Conservation (phyloP, 192 early-diverging fungal genomes). For the Backusella circina region DNA sequence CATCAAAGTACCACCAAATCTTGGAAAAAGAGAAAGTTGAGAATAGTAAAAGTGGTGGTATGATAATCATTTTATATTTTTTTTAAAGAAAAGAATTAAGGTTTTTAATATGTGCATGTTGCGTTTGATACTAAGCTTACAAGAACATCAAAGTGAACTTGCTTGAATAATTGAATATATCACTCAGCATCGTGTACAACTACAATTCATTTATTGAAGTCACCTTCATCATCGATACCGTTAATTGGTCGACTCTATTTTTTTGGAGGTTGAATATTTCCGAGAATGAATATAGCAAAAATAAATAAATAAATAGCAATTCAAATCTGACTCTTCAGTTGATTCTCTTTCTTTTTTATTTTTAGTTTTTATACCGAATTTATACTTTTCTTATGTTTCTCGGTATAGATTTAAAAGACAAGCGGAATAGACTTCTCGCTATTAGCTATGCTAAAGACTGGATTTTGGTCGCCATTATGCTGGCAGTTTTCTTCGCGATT, state of each 20-base stretch:
- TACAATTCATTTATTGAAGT: background rate
- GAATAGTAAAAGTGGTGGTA: background rate
- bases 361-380: background rate
- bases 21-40: no score
- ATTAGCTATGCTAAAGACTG: conserved; percentile 36
- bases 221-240: background rate
- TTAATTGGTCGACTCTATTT: background rate
- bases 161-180: background rate
- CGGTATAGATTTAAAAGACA: background rate
- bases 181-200: background rate
- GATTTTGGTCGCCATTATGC: conserved; percentile 53
- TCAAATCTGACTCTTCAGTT: background rate
- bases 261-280: background rate
- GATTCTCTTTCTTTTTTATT: background rate
- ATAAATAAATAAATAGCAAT: background rate
- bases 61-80: background rate
- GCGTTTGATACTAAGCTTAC: no score
- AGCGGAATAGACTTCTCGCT: conserved; percentile 3
- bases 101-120: background rate
- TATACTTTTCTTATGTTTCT: background rate
- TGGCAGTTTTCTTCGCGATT: conserved; percentile 51
- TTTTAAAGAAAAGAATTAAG: background rate
- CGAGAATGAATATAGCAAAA: background rate
- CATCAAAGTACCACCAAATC: no score
- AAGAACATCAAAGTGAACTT: background rate